Evolutionary conservation across 495 filamentous ascomycete species (phyloP), one percentile per base, ranked within the genome.

Genomic region (Aspergillus kassunensis): DNA sequence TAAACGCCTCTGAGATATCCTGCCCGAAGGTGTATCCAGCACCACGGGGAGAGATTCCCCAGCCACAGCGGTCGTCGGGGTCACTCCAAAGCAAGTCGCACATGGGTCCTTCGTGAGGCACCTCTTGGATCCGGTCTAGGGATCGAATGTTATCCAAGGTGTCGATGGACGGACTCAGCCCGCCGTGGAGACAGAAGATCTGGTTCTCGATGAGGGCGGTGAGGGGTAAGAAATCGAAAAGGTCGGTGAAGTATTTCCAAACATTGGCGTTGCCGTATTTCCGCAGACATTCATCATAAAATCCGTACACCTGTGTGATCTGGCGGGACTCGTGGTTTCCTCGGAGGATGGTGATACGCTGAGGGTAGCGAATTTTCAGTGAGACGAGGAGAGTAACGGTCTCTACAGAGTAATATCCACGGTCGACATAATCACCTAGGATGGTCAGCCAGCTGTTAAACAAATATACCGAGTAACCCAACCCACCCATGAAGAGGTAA

Each of bases 231-330:
- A 91, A 98, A 75, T 98, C 93, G 77, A 98, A 97, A 29, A 98
- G 84, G 68, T 98, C 93, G 60, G 93, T 97, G 72, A 97, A 98
- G 76, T 88, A 97, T 80, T 96, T 97, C 93, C 93, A 98, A 57
- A 98, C 93, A 66, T 97, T 97, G 55, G 93, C 93, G 66, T 96
- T 97, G 72, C 91, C 91, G 63, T 97, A 97, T 78, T 97, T 97
- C 63, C 91, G 87, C 44, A 97, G 80, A 67, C 91, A 97, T 66
- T 97, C 91, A 69, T 97, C 91, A 75, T 97, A 97, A 76, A 97
- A 97, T 43, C 91, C 91, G 65, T 97, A 97, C 37, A 97, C 91
- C 72, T 95, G 90, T 40, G 91, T 97, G 70, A 97, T 97, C 73
- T 97, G 91, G 53, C 91, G 87, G 51, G 91, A 96, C 69, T 97